These are phyloP conservation scores for Rhizomucor pusillus DNA, from an alignment of 371 early-diverging fungal species.

Conservation along the genomic window DNA sequence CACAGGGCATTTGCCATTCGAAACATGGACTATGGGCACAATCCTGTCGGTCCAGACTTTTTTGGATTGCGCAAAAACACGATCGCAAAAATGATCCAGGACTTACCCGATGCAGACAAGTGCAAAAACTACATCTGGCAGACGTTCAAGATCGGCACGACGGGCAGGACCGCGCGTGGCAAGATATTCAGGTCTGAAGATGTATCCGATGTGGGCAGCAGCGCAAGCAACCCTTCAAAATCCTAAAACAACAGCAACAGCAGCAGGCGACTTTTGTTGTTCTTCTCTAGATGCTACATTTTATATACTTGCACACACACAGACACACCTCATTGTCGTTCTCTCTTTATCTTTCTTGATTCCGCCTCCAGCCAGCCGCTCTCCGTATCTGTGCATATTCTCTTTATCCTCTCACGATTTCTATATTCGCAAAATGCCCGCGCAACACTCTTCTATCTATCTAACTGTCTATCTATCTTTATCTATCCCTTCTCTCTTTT, in stretches of 20 bases:
- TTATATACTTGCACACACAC: no score
- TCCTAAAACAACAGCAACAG: background rate
- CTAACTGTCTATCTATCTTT: no score
- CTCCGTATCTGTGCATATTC: background rate
- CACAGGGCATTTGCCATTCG: conserved; percentile 60
- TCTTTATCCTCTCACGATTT: background rate
- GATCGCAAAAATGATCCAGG: conserved; percentile 89
- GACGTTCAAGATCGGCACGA: conserved; percentile 31
- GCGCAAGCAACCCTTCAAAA: background rate
- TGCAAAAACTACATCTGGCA: conserved; percentile 80
- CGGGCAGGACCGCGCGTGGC: conserved; percentile 22
- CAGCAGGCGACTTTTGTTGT: background rate
- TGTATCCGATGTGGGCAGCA: conserved; percentile 4
- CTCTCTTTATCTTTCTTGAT: background rate
- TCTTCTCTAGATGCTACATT: background rate
- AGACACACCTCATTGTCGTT: no score
- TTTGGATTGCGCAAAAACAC: conserved; percentile 89
- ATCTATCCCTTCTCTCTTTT: no score
- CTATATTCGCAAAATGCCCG: no score
- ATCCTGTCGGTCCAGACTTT: conserved; percentile 90
- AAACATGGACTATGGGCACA: conserved; percentile 77
- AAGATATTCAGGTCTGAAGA: conserved; percentile 23
- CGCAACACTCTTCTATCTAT: no score
- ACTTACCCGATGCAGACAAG: conserved; percentile 73
- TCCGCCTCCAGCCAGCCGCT: no score